These are phyloP conservation scores for Candida morakotiae DNA, from an alignment of 805 yeast species.

Conservation along the genomic window DNA sequence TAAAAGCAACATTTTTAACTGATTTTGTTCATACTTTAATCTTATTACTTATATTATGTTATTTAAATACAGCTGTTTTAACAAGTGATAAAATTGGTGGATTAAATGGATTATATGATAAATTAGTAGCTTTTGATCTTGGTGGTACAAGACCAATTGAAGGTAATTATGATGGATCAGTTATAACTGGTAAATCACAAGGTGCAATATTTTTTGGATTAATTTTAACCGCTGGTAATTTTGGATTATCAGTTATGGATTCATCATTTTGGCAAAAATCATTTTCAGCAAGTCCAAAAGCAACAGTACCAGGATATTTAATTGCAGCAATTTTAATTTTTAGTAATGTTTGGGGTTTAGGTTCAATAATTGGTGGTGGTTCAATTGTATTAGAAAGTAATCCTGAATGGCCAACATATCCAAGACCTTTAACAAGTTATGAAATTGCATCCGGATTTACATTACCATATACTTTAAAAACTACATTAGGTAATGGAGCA, in stretches of 20 bases:
- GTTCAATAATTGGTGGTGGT: conserved; percentile 31
- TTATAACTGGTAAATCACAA: conserved; percentile 32
- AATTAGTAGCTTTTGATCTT: conserved; percentile 14
- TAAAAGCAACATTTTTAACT: conserved; percentile 48
- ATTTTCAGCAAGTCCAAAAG: conserved; percentile 29
- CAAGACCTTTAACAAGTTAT: conserved; percentile 21
- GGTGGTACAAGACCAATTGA: conserved; percentile 17
- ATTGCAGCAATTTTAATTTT: conserved; percentile 29
- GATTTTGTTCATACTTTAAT: conserved; percentile 35
- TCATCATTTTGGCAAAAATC: conserved; percentile 40
- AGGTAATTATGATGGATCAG: conserved; percentile 32
- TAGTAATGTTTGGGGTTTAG: conserved; percentile 34
- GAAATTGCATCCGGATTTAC: conserved; percentile 29
- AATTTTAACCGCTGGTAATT: conserved; percentile 31
- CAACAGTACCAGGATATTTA: conserved; percentile 35
- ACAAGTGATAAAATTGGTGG: conserved; percentile 24
- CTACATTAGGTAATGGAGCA: conserved; percentile 27
- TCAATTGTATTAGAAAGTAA: conserved; percentile 22
- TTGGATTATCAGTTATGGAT: conserved; percentile 36
- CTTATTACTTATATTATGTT: conserved; percentile 21
- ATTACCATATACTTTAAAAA: conserved; percentile 25
- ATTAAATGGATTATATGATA: conserved; percentile 22
- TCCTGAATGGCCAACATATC: conserved; percentile 28
- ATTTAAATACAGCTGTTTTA: conserved; percentile 22
- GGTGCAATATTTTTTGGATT: conserved; percentile 33